Evolutionary conservation across 257 asterid genomes (phyloP).

Genomic region (Nyctanthes arbortristis): DNA sequence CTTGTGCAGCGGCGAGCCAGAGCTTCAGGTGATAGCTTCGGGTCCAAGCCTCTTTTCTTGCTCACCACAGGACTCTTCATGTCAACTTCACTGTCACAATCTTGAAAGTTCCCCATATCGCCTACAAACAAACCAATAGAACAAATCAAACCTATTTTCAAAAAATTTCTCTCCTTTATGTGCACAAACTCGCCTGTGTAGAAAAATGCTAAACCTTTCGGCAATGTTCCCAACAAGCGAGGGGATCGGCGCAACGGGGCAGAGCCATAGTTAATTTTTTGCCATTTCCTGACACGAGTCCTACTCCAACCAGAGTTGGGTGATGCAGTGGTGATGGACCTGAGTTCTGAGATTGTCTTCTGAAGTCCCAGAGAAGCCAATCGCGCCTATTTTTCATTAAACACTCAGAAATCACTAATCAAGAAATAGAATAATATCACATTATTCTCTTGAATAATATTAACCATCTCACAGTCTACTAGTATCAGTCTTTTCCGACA

Average conservation of each 20-base stretch:
- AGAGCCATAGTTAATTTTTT: conserved; percentile 43
- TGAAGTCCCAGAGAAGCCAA: conserved; percentile 61
- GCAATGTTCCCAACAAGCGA: conserved; percentile 48
- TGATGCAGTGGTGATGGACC: conserved; percentile 42
- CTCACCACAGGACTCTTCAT: conserved; percentile 24
- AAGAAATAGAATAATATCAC: no score
- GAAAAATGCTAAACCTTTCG: conserved; percentile 33
- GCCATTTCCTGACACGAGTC: conserved; percentile 33
- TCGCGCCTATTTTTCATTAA: conserved; percentile 45
- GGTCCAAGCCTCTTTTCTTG: conserved; percentile 26
- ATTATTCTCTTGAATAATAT: no score
- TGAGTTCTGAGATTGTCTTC: conserved; percentile 57
- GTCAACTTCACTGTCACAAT: conserved; percentile 30
- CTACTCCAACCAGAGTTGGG: conserved; percentile 44
- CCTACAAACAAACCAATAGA: conserved; percentile 22
- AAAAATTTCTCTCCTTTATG: neutral
- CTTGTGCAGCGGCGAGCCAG: conserved; percentile 57
- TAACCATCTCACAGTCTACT: no score
- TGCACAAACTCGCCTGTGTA: no score
- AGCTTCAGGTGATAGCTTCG: conserved; percentile 42
- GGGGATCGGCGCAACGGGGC: conserved; percentile 66
- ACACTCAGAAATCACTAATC: neutral
- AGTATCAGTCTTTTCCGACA: no score
- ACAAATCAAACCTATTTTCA: neutral
- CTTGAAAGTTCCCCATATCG: conserved; percentile 30